These are phyloP conservation scores for Salix dunnii DNA, from an alignment of 345 rosid genomes.

Conservation along the genomic window DNA sequence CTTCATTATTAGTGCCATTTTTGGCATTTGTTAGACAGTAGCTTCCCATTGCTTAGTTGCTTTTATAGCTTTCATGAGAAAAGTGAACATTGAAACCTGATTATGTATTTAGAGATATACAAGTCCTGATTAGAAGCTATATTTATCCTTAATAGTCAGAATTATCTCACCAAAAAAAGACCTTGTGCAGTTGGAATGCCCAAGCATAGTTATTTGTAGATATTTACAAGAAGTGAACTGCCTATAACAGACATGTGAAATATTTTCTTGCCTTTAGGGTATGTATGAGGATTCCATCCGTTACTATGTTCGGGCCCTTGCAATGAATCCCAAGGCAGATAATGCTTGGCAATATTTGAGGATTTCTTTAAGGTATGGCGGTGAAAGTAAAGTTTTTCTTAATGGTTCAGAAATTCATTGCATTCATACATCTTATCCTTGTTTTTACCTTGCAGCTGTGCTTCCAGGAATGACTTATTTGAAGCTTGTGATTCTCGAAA, in stretches of 20 bases:
- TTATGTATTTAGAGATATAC: background rate
- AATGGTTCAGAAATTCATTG: background rate
- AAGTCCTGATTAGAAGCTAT: background rate
- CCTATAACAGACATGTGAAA: background rate
- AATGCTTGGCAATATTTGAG: conserved; percentile 98
- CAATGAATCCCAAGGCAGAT: conserved; percentile 99
- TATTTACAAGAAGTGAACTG: background rate
- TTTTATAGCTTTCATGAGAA: background rate
- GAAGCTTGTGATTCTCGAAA: conserved; percentile 94
- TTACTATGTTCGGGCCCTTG: conserved; percentile 93
- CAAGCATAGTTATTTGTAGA: background rate
- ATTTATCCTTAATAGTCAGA: background rate
- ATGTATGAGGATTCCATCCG: conserved; percentile 86
- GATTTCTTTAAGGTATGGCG: conserved; percentile 76
- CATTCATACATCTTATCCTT: background rate
- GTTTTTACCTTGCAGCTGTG: conserved; percentile 51
- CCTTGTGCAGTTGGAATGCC: background rate
- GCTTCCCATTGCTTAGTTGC: background rate
- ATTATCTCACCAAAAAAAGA: background rate
- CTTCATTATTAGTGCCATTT: background rate
- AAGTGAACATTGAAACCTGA: background rate
- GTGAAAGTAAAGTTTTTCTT: background rate
- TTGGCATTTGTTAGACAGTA: background rate
- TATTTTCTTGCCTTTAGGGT: conserved; percentile 46
- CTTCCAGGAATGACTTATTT: conserved; percentile 75